Percentiles rank a stretch among this genome's conserved stretches.
These are phyloP conservation scores for Aspergillus quadrilineatus DNA, from an alignment of 2,329 filamentous ascomycete genomes.

Conservation along the genomic window DNA sequence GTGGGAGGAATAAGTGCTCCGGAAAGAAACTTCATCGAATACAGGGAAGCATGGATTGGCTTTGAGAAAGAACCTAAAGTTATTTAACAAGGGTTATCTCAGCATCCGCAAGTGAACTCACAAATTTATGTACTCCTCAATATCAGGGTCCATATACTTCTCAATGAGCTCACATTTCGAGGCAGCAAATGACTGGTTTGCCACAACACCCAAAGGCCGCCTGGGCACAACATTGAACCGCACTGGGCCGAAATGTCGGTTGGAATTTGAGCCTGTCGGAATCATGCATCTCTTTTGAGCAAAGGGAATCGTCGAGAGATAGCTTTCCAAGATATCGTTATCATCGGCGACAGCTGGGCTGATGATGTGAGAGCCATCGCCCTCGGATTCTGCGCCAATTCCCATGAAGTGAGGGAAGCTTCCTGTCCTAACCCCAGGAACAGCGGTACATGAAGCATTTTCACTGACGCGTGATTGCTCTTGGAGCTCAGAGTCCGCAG, in stretches of 20 bases:
- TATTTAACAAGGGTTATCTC: background rate
- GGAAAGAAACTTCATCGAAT: conserved; percentile 52
- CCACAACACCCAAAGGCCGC: conserved; percentile 40
- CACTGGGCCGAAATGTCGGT: conserved; percentile 33
- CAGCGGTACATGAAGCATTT: background rate
- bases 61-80: conserved; percentile 49
- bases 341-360: conserved; percentile 55
- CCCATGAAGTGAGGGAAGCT: conserved; percentile 14
- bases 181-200: conserved; percentile 23
- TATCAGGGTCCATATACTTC: conserved; percentile 45
- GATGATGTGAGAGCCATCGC: conserved; percentile 52
- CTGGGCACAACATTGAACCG: conserved; percentile 51
- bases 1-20: conserved; percentile 40
- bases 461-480: background rate
- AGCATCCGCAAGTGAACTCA: conserved; percentile 25
- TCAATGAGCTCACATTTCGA: conserved; percentile 52
- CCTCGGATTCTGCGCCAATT: conserved; percentile 22
- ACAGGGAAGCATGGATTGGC: conserved; percentile 56
- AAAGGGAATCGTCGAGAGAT: conserved; percentile 42
- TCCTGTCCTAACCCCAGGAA: background rate
- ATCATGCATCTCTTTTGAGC: conserved; percentile 19
- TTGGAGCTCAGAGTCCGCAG: background rate
- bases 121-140: conserved; percentile 46
- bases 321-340: conserved; percentile 54
- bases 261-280: conserved; percentile 24